Evolutionary conservation across 2,329 filamentous ascomycete species (phyloP).

Genomic region (Diplodia intermedia): DNA sequence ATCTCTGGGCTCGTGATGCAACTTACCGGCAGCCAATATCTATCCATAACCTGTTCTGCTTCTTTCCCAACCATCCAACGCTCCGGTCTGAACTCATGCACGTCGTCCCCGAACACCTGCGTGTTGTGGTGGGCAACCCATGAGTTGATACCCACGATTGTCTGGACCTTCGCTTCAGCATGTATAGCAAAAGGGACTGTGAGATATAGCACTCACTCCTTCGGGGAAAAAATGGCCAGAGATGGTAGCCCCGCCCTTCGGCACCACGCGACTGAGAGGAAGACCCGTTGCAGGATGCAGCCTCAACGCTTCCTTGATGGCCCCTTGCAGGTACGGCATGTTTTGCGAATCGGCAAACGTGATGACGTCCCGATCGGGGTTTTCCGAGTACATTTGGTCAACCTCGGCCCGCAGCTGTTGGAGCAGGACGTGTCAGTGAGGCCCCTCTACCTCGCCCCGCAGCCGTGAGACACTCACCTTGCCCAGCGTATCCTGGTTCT

Average conservation of each 20-base stretch:
- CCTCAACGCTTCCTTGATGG: conserved; percentile 52
- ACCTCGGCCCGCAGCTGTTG: conserved; percentile 4
- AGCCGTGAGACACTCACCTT: conserved; percentile 13
- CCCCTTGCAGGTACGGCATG: conserved; percentile 44
- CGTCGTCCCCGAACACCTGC: conserved; percentile 48
- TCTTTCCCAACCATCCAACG: conserved; percentile 38
- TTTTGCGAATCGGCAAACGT: background rate
- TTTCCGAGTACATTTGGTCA: background rate
- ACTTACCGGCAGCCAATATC: conserved; percentile 7
- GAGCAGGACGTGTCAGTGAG: background rate
- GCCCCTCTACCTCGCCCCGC: too few relatives aligned
- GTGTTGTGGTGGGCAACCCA: conserved; percentile 48
- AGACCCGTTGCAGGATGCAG: conserved; percentile 7
- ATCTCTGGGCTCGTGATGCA: too few relatives aligned
- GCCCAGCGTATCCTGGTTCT: conserved; percentile 40
- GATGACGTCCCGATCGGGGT: background rate
- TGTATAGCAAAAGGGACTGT: conserved; percentile 38
- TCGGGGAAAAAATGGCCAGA: conserved; percentile 37
- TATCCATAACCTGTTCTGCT: background rate
- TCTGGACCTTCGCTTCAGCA: conserved; percentile 35
- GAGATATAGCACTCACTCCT: conserved; percentile 35
- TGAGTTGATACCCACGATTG: conserved; percentile 47
- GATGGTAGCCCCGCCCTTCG: conserved; percentile 38
- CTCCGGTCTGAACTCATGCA: conserved; percentile 35
- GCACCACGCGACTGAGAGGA: conserved; percentile 41